Percentiles rank a stretch among this genome's conserved stretches.
Evolutionary conservation across 352 stramenopile species (phyloP).

Genomic region (Phytophthora uliginosa): DNA sequence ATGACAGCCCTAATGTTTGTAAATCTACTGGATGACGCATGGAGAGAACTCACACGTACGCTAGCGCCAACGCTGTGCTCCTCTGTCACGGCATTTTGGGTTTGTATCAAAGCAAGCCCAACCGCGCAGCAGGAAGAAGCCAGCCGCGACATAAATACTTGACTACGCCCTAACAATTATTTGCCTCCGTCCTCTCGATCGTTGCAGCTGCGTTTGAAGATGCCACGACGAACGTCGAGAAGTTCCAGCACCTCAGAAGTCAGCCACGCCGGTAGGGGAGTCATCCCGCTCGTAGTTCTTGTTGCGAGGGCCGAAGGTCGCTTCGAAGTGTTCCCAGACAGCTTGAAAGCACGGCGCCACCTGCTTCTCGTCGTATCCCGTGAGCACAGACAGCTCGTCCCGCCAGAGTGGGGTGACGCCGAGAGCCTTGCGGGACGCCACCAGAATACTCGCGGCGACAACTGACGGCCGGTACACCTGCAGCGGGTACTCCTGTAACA

Average conservation of each 20-base stretch:
- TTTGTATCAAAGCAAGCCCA: slow-evolving; percentile 31
- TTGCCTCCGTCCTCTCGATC: slow-evolving; percentile 19
- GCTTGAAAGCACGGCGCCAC: slow-evolving; percentile 87
- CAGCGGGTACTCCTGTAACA: slow-evolving; percentile 86
- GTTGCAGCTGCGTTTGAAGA: slow-evolving; percentile 20
- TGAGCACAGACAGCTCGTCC: slow-evolving; percentile 83
- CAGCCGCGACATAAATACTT: slow-evolving; percentile 56
- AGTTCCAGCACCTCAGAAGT: slow-evolving; percentile 45
- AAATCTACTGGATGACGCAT: slow-evolving; percentile 40
- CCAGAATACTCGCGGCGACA: slow-evolving; percentile 79
- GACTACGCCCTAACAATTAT: slow-evolving; percentile 58
- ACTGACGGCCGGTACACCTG: slow-evolving; percentile 87
- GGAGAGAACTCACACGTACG: slow-evolving; percentile 38
- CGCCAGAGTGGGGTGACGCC: slow-evolving; percentile 85
- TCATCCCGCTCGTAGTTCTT: slow-evolving; percentile 74
- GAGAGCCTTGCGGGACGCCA: slow-evolving; percentile 80
- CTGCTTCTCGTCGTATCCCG: slow-evolving; percentile 83
- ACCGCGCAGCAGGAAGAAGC: slow-evolving; percentile 24
- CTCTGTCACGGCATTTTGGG: slow-evolving; percentile 5
- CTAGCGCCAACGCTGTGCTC: slow-evolving; percentile 28
- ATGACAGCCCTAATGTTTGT: slow-evolving; percentile 27
- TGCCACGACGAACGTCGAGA: slow-evolving; percentile 11
- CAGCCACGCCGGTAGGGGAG: slow-evolving; percentile 75
- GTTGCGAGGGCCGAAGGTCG: slow-evolving; percentile 76
- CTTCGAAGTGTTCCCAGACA: slow-evolving; percentile 87